Percentiles rank a stretch among this genome's conserved stretches.
phyloP scores from a whole-genome alignment of 2,329 filamentous ascomycete genomes.

The Colletotrichum sublineola region DNA sequence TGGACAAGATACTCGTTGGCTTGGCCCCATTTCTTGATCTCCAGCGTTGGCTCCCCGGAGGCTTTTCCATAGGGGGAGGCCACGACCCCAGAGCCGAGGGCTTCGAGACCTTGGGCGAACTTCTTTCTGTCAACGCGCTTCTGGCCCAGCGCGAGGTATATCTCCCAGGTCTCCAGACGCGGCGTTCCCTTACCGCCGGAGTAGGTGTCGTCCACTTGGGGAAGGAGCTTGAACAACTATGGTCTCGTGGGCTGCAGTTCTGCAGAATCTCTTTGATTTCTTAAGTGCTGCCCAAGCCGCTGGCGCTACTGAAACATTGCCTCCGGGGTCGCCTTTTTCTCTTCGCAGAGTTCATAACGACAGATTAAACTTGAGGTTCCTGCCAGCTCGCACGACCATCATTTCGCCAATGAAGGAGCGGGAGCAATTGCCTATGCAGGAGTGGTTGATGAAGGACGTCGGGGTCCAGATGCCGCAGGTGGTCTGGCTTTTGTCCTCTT shows the following conservation, averaged over 20 bases:
- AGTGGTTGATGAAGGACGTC: constrained; percentile 67
- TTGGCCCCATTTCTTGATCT: constrained; percentile 46
- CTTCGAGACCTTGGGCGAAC: constrained; percentile 43
- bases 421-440: constrained; percentile 60
- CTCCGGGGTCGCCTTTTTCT: constrained; percentile 44
- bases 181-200: constrained; percentile 5
- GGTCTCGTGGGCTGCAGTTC: constrained; percentile 6
- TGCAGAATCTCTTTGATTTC: neutral
- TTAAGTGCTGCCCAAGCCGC: constrained; percentile 4
- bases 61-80: constrained; percentile 23
- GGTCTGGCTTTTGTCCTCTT: constrained; percentile 24
- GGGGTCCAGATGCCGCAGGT: constrained; percentile 61
- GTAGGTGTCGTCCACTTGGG: constrained; percentile 45
- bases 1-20: constrained; percentile 7
- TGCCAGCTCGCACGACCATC: constrained; percentile 61
- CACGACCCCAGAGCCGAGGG: constrained; percentile 47
- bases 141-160: constrained; percentile 43
- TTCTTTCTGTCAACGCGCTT: neutral
- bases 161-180: constrained; percentile 44
- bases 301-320: constrained; percentile 41
- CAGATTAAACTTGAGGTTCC: constrained; percentile 60
- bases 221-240: constrained; percentile 42
- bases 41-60: constrained; percentile 30
- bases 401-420: constrained; percentile 68
- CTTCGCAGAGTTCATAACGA: constrained; percentile 55